A percentile compares a stretch with the other conserved stretches of the same genome.
Conservation (phyloP, 192 early-diverging fungal genomes). For the Backusella luteola region DNA sequence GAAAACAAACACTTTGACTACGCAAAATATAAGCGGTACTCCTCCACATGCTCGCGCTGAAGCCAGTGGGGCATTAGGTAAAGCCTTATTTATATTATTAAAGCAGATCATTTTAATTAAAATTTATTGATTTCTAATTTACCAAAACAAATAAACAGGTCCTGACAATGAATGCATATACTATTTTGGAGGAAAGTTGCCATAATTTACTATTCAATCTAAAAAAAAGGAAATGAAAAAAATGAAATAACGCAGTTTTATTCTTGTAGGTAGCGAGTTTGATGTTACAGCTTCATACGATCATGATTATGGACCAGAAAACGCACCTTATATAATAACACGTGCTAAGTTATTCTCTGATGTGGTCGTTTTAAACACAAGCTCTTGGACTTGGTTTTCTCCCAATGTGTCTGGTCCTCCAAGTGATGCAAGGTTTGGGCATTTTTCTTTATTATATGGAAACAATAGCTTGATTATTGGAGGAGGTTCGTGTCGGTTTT, state of each 20-base stretch:
- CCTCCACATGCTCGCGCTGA: background rate
- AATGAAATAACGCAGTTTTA: background rate
- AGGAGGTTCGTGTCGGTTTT: background rate
- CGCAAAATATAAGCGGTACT: background rate
- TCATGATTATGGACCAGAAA: background rate
- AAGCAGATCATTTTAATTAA: background rate
- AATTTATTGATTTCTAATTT: background rate
- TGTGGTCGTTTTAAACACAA: conserved; percentile 1
- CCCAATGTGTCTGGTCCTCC: background rate
- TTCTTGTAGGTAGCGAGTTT: background rate
- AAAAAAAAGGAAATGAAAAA: background rate
- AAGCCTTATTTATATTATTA: background rate
- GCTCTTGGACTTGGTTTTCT: background rate
- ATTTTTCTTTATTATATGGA: background rate
- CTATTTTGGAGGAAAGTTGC: conserved; percentile 9
- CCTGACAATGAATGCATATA: background rate
- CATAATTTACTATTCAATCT: background rate
- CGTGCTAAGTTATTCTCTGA: background rate
- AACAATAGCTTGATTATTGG: conserved; percentile 4
- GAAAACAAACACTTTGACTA: background rate
- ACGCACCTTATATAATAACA: background rate
- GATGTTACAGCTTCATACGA: background rate
- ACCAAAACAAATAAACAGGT: background rate
- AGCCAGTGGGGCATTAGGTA: background rate
- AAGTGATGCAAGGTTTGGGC: background rate